phyloP scores from a whole-genome alignment of 83 land plant species.

The Thuja plicata region DNA sequence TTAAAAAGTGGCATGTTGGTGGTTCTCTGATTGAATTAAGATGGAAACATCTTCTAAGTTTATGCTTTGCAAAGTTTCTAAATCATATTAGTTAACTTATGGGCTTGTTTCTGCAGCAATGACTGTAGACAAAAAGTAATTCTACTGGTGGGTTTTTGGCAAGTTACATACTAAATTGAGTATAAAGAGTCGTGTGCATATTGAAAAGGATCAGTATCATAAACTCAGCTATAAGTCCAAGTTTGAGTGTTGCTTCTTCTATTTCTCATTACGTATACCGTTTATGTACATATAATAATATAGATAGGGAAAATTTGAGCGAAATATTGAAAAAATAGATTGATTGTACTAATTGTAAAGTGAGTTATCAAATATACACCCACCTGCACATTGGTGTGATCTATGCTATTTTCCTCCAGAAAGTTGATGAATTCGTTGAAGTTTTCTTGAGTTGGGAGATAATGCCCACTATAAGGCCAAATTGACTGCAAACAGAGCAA shows the following conservation, averaged over 20 bases:
- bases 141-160: background rate
- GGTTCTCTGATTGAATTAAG: conserved; percentile 1
- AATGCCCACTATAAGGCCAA: conserved; percentile 56
- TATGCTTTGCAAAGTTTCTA: background rate
- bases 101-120: background rate
- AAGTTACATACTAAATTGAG: background rate
- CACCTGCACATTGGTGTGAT: conserved; percentile 46
- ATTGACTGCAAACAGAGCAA: conserved; percentile 24
- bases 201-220: background rate
- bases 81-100: background rate
- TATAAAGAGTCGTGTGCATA: background rate
- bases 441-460: conserved; percentile 51
- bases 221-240: background rate
- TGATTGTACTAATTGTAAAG: background rate
- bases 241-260: background rate
- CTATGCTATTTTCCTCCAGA: conserved; percentile 34
- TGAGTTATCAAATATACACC: background rate
- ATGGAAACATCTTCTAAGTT: background rate
- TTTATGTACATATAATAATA: background rate
- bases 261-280: background rate
- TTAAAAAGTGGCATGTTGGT: background rate
- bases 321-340: background rate
- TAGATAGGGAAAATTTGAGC: too few species aligned
- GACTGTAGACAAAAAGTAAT: background rate
- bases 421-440: conserved; percentile 38